A percentile compares a stretch with the other conserved stretches of the same genome.
phyloP scores from a whole-genome alignment of 108 stramenopile species.

The Fragilariopsis cylindrus region DNA sequence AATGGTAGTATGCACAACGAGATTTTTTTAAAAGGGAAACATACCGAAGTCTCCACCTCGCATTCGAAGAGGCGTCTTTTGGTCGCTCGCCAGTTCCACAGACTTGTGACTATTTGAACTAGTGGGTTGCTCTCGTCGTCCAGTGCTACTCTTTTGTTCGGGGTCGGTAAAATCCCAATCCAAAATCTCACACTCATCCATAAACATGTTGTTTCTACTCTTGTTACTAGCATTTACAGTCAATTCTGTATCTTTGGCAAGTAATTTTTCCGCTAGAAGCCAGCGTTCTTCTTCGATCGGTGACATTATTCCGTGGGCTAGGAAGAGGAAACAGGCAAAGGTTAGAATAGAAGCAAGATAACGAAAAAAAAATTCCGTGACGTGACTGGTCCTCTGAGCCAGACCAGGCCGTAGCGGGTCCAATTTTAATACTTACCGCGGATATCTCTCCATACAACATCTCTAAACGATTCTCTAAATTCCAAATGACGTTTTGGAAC shows the following conservation, averaged over 20 bases:
- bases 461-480: constrained; percentile 30
- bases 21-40: background rate
- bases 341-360: too few species aligned
- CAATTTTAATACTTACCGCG: constrained; percentile 25
- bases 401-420: too few species aligned
- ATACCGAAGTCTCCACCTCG: constrained; percentile 76
- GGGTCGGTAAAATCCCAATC: constrained; percentile 35
- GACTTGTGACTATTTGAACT: constrained; percentile 69
- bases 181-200: constrained; percentile 83
- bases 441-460: constrained; percentile 75
- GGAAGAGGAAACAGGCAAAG: background rate
- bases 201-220: constrained; percentile 15
- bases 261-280: constrained; percentile 30
- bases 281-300: constrained; percentile 60
- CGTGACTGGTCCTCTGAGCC: too few species aligned
- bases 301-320: constrained; percentile 60
- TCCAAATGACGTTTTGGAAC: constrained; percentile 19
- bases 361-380: too few species aligned
- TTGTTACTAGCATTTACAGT: background rate
- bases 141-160: background rate
- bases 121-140: background rate
- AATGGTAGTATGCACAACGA: background rate
- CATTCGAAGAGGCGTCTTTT: constrained; percentile 60
- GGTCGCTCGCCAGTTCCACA: constrained; percentile 58
- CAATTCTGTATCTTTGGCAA: constrained; percentile 9